phyloP scores from a whole-genome alignment of 2,329 filamentous ascomycete genomes.

The Emmonsia crescens region DNA sequence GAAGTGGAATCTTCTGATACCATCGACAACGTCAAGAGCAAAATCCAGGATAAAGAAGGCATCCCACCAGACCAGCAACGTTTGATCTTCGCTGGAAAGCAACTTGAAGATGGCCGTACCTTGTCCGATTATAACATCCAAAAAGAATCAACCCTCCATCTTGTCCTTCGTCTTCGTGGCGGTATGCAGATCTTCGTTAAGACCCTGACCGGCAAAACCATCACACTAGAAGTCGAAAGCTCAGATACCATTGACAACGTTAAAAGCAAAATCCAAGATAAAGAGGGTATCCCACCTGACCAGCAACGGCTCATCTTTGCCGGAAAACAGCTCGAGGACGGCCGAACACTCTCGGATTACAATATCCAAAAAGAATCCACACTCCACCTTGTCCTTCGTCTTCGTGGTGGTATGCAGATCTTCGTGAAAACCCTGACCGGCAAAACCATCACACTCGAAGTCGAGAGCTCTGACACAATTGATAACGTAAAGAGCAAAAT shows the following conservation, averaged over 20 bases:
- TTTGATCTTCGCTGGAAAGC: slow-evolving; percentile 91
- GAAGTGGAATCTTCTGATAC: slow-evolving; percentile 67
- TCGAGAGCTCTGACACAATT: slow-evolving; percentile 57
- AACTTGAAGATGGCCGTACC: slow-evolving; percentile 88
- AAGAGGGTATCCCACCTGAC: slow-evolving; percentile 82
- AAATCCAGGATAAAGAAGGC: slow-evolving; percentile 97
- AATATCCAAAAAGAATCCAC: slow-evolving; percentile 93
- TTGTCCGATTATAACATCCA: slow-evolving; percentile 92
- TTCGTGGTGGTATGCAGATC: slow-evolving; percentile 75
- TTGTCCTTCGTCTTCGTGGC: slow-evolving; percentile 78
- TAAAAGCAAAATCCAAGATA: slow-evolving; percentile 76
- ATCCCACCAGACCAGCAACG: slow-evolving; percentile 95
- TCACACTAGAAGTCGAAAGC: slow-evolving; percentile 81
- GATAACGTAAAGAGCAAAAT: slow-evolving; percentile 62
- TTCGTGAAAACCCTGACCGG: slow-evolving; percentile 73
- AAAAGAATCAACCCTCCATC: slow-evolving; percentile 77
- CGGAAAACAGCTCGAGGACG: slow-evolving; percentile 87
- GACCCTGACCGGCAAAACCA: slow-evolving; percentile 70
- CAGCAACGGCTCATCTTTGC: slow-evolving; percentile 91
- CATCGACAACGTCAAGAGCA: slow-evolving; percentile 92
- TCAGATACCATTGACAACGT: slow-evolving; percentile 92
- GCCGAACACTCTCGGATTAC: slow-evolving; percentile 84
- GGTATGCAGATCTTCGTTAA: slow-evolving; percentile 55
- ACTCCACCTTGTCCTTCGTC: slow-evolving; percentile 67
- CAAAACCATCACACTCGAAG: slow-evolving; percentile 58